Percentiles rank a stretch among this genome's conserved stretches.
Evolutionary conservation across 331 rosid species (phyloP).

Genomic region (Pyracantha coccinea): DNA sequence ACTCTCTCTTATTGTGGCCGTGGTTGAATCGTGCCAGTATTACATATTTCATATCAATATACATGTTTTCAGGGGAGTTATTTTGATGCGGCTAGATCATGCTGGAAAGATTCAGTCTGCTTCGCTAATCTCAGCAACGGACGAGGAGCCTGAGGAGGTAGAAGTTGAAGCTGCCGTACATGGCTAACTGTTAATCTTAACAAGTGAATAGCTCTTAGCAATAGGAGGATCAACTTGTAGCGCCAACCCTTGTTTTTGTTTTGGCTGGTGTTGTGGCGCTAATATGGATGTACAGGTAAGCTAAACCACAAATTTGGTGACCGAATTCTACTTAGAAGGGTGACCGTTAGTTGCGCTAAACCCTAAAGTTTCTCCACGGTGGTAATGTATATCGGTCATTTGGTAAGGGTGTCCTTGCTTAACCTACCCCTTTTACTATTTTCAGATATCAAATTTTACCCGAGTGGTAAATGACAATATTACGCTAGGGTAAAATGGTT

Average conservation of each 20-base stretch:
- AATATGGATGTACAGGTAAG: background rate
- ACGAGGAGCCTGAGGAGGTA: constrained; percentile 56
- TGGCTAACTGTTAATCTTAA: constrained; percentile 5
- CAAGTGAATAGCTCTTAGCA: background rate
- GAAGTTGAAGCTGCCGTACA: constrained; percentile 36
- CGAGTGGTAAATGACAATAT: background rate
- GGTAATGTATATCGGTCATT: background rate
- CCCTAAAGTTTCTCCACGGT: background rate
- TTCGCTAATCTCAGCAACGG: constrained; percentile 69
- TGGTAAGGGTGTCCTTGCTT: background rate
- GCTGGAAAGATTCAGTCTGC: constrained; percentile 96
- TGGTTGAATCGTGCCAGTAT: background rate
- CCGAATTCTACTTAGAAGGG: background rate
- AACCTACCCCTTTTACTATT: background rate
- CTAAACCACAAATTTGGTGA: background rate
- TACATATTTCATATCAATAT: background rate
- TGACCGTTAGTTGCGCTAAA: background rate
- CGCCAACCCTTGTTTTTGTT: background rate
- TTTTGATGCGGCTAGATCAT: constrained; percentile 84
- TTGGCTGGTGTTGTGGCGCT: background rate
- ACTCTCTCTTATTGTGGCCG: background rate
- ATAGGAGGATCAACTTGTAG: background rate
- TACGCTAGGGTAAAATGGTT: background rate
- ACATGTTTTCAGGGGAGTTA: constrained; percentile 61
- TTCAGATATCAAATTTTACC: background rate